A percentile compares a stretch with the other conserved stretches of the same genome.
Evolutionary conservation across 2,329 filamentous ascomycete genomes (phyloP).

Genomic region (Stylonectria norvegica): DNA sequence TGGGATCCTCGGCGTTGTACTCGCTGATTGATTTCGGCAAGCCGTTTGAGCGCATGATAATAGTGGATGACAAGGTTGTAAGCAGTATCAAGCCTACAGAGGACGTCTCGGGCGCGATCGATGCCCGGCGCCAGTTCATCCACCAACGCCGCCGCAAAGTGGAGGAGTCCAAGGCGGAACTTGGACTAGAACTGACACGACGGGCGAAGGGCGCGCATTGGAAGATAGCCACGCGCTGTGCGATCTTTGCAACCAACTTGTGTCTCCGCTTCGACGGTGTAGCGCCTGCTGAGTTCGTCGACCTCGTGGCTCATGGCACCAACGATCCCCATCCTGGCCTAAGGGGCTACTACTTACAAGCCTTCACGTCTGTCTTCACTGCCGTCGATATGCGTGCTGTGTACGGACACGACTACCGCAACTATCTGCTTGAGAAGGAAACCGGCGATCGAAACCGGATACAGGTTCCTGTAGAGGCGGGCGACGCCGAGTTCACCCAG

Average conservation of each 20-base stretch:
- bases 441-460: constrained; percentile 69
- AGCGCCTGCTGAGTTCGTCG: constrained; percentile 75
- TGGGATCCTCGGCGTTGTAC: constrained; percentile 78
- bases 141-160: constrained; percentile 70
- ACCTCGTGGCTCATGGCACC: constrained; percentile 76
- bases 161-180: constrained; percentile 74
- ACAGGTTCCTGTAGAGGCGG: constrained; percentile 66
- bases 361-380: constrained; percentile 74
- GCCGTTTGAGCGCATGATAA: constrained; percentile 78
- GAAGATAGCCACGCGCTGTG: constrained; percentile 90
- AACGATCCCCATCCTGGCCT: constrained; percentile 89
- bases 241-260: constrained; percentile 85
- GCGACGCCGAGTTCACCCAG: constrained; percentile 74
- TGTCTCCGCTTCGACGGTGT: constrained; percentile 89
- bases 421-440: constrained; percentile 80
- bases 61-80: constrained; percentile 70
- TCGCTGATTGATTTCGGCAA: constrained; percentile 90
- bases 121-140: constrained; percentile 64
- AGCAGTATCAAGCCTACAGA: constrained; percentile 67
- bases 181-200: constrained; percentile 79
- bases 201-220: constrained; percentile 80
- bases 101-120: constrained; percentile 60
- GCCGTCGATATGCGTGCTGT: constrained; percentile 81
- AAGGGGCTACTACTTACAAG: constrained; percentile 75
- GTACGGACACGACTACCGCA: constrained; percentile 82